A percentile compares a stretch with the other conserved stretches of the same genome.
phyloP scores from a whole-genome alignment of 2,329 filamentous ascomycete species.

The Ceratocystis lukuohia region DNA sequence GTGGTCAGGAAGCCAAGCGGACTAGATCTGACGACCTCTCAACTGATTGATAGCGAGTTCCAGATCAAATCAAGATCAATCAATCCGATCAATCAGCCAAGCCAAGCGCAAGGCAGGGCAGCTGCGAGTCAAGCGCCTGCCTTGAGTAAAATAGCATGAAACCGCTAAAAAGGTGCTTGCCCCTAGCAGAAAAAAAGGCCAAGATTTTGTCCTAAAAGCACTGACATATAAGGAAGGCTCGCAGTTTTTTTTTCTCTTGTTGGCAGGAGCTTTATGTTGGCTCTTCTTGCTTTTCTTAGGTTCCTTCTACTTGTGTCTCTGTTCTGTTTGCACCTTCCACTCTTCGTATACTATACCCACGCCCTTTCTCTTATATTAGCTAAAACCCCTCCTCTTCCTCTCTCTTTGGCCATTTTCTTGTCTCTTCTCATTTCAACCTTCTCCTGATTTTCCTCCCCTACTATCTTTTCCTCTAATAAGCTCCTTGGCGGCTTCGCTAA shows the following conservation, averaged over 20 bases:
- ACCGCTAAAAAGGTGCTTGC: slow-evolving; percentile 1
- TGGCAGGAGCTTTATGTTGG: neutral
- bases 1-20: neutral
- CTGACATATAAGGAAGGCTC: slow-evolving; percentile 14
- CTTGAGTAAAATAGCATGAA: neutral
- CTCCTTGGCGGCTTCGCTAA: neutral
- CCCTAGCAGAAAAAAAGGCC: neutral
- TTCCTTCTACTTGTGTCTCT: neutral
- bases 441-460: neutral
- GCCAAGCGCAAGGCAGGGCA: neutral
- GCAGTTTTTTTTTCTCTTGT: neutral
- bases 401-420: neutral
- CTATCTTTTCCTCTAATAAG: neutral
- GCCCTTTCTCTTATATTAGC: neutral
- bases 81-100: neutral
- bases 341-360: neutral
- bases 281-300: neutral
- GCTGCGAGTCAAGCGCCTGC: neutral
- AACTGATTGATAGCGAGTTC: slow-evolving; percentile 9
- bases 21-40: slow-evolving; percentile 3
- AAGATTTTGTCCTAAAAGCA: neutral
- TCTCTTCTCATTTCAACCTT: neutral
- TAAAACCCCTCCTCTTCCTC: neutral
- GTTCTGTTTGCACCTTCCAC: neutral
- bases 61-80: neutral